Evolutionary conservation across 352 stramenopile species (phyloP), one percentile per base, ranked within the genome.

Genomic region (Globisporangium middletonii): DNA sequence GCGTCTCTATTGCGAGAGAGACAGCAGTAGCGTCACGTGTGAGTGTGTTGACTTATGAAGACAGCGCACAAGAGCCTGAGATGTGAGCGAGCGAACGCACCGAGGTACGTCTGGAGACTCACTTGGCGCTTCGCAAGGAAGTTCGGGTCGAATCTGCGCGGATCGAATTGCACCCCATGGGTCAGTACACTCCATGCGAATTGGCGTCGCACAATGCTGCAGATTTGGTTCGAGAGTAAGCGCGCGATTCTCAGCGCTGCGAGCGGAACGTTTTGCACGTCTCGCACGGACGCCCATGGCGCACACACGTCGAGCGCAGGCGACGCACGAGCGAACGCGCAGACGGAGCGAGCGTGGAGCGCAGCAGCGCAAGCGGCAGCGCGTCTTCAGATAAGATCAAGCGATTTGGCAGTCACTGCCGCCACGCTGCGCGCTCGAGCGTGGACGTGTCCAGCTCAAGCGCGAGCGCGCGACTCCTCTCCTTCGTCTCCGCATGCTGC

Each of bases 381-480:
- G 33, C 47, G 48, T 57, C 53, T 56, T 85, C 62, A 85, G 83
- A 91, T 93, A 91, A 93, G 83, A 91, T 93, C 83, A 93, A 93
- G 79, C 76, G 75, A 70, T 91, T 93, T 93, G 77, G 73, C 79
- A 92, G 67, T 92, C 82, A 72, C 68, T 41, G 75, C 62, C 77
- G 12, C n/a, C 15, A 42, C 7, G 41, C 19, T 23, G 37, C 33
- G 37, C 37, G 37, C 1, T 38, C 7, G 33, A 38, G 1, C 33
- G 7, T 38, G 33, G 33, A 38, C 33, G 11, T 38, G 33, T 7
- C 33, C 33, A 38, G 4, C 11, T 6, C 33, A 38, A 38, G 33
- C 33, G 33, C 33, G 33, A 38, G 33, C 30, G 52, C 43, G 50
- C 54, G 70, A 58, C 71, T 88, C 71, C 69, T 89, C 59, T 63